Conservation (phyloP, 2,329 filamentous ascomycete species). For the Talaromyces sp. region DNA sequence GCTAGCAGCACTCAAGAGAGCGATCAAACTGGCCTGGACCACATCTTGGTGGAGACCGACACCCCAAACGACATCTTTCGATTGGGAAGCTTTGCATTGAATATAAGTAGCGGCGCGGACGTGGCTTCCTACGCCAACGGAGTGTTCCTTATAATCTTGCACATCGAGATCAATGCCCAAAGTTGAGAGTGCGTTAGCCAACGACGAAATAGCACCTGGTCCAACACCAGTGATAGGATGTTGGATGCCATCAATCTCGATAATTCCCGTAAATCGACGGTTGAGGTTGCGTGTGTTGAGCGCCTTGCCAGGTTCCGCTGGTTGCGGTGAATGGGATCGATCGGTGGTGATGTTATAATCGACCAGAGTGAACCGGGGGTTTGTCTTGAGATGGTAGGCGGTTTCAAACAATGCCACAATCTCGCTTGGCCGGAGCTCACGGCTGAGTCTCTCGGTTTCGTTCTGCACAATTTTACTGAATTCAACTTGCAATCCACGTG, state of each 20-base stretch:
- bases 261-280: conserved; percentile 77
- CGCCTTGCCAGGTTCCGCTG: conserved; percentile 63
- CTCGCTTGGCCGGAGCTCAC: conserved; percentile 77
- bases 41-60: conserved; percentile 91
- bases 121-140: conserved; percentile 72
- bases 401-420: conserved; percentile 84
- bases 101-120: conserved; percentile 96
- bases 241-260: conserved; percentile 76
- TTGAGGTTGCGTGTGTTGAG: conserved; percentile 72
- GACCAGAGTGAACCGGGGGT: conserved; percentile 77
- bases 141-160: conserved; percentile 92
- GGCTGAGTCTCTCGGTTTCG: conserved; percentile 70
- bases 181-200: conserved; percentile 72
- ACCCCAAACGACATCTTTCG: conserved; percentile 69
- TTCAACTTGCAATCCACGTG: conserved; percentile 83
- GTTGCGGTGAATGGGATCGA: conserved; percentile 68
- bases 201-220: conserved; percentile 83
- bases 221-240: conserved; percentile 73
- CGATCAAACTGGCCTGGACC: conserved; percentile 81
- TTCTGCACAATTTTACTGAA: conserved; percentile 85
- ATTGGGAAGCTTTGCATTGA: conserved; percentile 68
- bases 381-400: conserved; percentile 77
- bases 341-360: conserved; percentile 91
- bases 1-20: conserved; percentile 76
- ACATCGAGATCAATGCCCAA: conserved; percentile 86